These are phyloP conservation scores for Veloporphyrellus conicus DNA, from an alignment of 1,284 basidiomycete species.

Conservation along the genomic window DNA sequence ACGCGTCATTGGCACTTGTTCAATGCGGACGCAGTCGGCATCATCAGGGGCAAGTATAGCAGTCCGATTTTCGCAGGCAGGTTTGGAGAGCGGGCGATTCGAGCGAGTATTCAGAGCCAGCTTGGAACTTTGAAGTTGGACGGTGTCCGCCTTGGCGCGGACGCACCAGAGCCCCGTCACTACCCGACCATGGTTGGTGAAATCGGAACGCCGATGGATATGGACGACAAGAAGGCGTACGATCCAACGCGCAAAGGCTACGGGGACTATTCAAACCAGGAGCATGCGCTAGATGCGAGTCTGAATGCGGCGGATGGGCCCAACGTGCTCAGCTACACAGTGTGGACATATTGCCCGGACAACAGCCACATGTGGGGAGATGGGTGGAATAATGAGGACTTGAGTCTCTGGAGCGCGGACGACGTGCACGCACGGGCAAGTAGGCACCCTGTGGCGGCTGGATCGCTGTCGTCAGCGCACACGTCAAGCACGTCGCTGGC, in stretches of 20 bases:
- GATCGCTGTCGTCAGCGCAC: constrained; percentile 7
- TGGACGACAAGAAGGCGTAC: constrained; percentile 82
- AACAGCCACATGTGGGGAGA: constrained; percentile 87
- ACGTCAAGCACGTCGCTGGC: constrained; percentile 21
- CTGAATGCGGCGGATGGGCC: constrained; percentile 84
- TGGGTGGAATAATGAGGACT: constrained; percentile 94
- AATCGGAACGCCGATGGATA: constrained; percentile 91
- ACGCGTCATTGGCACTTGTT: constrained; percentile 94
- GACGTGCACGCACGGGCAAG: constrained; percentile 32
- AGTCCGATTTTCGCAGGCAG: constrained; percentile 63
- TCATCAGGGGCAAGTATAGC: constrained; percentile 85
- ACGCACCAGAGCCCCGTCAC: constrained; percentile 19
- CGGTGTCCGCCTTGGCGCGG: constrained; percentile 48
- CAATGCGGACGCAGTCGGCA: constrained; percentile 92
- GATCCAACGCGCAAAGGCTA: constrained; percentile 45
- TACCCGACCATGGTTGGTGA: constrained; percentile 95
- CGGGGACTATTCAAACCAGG: constrained; percentile 79
- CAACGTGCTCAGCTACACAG: constrained; percentile 78
- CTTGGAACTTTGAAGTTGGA: constrained; percentile 78
- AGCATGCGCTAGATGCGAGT: constrained; percentile 87
- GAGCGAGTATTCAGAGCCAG: constrained; percentile 80
- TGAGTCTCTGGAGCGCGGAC: constrained; percentile 84
- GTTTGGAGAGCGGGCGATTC: constrained; percentile 79
- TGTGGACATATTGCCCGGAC: constrained; percentile 90
- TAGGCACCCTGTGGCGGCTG: background rate